Percentiles rank a stretch among this genome's conserved stretches.
phyloP scores from a whole-genome alignment of 331 rosid genomes.

The Arachis monticola region DNA sequence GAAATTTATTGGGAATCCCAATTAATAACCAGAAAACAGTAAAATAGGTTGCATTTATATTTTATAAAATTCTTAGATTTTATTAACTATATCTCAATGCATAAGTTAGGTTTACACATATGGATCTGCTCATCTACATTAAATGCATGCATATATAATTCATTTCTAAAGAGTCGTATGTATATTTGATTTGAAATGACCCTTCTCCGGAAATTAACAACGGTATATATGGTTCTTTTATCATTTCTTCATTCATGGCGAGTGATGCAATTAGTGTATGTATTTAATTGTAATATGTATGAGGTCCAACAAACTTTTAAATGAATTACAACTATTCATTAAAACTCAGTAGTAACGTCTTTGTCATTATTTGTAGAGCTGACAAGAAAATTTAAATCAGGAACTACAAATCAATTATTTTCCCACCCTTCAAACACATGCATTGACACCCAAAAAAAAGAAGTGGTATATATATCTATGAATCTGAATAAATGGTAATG shows the following conservation, averaged over 20 bases:
- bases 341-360: background rate
- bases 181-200: background rate
- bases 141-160: background rate
- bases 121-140: background rate
- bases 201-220: background rate
- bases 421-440: background rate
- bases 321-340: background rate
- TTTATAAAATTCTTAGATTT: no score
- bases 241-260: background rate
- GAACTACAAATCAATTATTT: background rate
- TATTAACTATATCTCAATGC: no score
- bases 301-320: constrained; percentile 23
- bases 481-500: background rate
- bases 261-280: background rate
- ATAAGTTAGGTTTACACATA: no score
- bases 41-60: background rate
- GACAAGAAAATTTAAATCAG: background rate
- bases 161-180: no score
- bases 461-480: background rate
- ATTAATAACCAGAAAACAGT: background rate
- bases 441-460: background rate
- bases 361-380: background rate
- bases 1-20: constrained; percentile 16
- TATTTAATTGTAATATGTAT: background rate
- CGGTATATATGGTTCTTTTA: background rate